Base-by-base conservation (phyloP, 1,139 yeast species). In the Nakaseomyces delphensis region DNA sequence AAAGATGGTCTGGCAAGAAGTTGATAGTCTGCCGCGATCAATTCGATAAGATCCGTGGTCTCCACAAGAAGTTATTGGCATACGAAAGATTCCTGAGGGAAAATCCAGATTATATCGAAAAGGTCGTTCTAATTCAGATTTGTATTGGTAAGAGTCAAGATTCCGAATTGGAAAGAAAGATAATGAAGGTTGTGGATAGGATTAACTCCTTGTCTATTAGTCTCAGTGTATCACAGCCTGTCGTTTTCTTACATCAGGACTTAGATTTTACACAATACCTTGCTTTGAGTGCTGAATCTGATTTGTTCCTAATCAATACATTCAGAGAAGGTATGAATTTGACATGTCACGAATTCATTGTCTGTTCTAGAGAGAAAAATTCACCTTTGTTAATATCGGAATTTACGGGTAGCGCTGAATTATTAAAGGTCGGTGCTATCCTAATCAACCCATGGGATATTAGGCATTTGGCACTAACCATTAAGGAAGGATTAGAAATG, bases 291-390 rank as follows among this genome's bases (percentile, higher is more conserved):
- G 69, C 80, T 37, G 96, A 87, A 59, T 96, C 97, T 0, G 94
- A 84, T 52, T 71, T 77, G 2, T 91, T 91, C 60, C 79, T 84
- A 28, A 96, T 91, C 2, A 79, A 94, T 3, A 83, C 96, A 1
- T 75, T 91, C 72, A 78, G 98, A 59, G 99, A 93, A 63, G 98
- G 98, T 15, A 83, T 91, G 84, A 91, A 91, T 57, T 69, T 91
- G 58, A 87, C 98, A 0, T 87, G 96, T 55, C 98, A 93, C 58
- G 98, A 91, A 61, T 93, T 83, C 59, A 76, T 87, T 30, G 81
- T 80, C 44, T 86, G 95, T 20, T 77, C 94, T 3, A 68, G 71
- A 23, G 78, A 75, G 33, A 74, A 76, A 49, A 78, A 83, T 50
- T 83, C 96, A 0, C 96, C 97, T 0, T 71, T 91, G 51, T 73